Base-by-base conservation (phyloP, 2,329 filamentous ascomycete species). In the Emmonsiellopsis sp. region DNA sequence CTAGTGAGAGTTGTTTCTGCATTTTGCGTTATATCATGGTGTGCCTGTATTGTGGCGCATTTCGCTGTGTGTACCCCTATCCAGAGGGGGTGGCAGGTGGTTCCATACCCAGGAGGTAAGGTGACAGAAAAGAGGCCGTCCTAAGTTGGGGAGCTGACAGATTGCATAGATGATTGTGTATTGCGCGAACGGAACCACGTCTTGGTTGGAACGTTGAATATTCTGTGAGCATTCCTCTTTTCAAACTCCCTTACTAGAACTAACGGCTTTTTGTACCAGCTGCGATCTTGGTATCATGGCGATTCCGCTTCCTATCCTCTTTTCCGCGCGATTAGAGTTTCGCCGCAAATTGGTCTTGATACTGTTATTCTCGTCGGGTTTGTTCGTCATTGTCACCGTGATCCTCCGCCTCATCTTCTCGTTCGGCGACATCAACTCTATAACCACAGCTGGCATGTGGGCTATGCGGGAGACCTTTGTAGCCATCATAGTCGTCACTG, bases 11-110 rank as follows among this genome's bases (percentile, higher is more conserved):
- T 50, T 13, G 59, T 63, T 47, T 56, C 57, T 34, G 55, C 46
- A 11, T 65, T 67, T 45, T 62, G 60, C 3, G 48, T 61, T 1
- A 8, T 58, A 8, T 65, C 62, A 11, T 67, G 62, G 58, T 48
- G 67, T 2, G 61, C 57, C 6, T 65, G 59, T 34, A 52, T 69
- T 7, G 40, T 60, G 5, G 55, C 58, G 43, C 51, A 61, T 37
- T 50, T 61, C n/a, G 49, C 42, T 10, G 53, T 56, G 7, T 61
- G 59, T 31, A 31, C 34, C 2, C 58, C 59, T 0, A 42, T 58
- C 10, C 35, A 51, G 9, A 58, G 31, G 34, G 58, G 34, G 1
- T 61, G 58, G 59, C 59, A 61, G 42, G 35, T 61, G 11, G 59
- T 60, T 42, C 59, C 59, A 5, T 50, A 46, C 40, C 44, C 42